Percentiles rank a stretch among this genome's conserved stretches.
Conservation (phyloP, 345 rosid genomes). For the Raphanus raphanistrum region DNA sequence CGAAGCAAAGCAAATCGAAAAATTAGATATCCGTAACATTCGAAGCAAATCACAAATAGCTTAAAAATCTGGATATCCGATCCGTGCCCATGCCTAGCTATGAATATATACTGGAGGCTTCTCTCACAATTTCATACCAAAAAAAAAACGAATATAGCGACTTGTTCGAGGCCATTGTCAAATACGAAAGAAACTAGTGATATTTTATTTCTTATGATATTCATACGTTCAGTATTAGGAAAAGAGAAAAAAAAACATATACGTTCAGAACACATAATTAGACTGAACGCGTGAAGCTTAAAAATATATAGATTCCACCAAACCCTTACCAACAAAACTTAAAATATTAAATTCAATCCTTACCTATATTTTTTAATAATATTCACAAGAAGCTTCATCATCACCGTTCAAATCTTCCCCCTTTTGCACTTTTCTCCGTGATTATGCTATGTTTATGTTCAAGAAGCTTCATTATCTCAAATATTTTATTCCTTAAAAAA, state of each 20-base stretch:
- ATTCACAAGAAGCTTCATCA: constrained; percentile 24
- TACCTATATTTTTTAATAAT: background rate
- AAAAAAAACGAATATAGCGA: background rate
- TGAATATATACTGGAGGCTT: no score
- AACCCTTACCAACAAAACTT: background rate
- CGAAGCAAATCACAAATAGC: no score
- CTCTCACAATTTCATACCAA: no score
- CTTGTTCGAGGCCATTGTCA: constrained; percentile 8
- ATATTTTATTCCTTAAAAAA: background rate
- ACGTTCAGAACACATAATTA: constrained; percentile 18
- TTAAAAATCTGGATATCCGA: no score
- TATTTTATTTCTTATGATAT: background rate
- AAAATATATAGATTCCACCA: background rate
- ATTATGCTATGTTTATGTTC: constrained; percentile 15
- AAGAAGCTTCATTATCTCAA: constrained; percentile 6
- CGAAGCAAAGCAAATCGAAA: no score
- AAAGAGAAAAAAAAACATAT: no score
- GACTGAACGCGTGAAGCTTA: constrained; percentile 18
- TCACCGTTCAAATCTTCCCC: background rate
- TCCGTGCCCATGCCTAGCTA: no score
- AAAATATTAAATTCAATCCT: background rate
- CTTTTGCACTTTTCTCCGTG: constrained; percentile 27
- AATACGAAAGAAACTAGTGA: background rate
- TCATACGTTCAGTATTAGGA: no score
- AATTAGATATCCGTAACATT: no score